Evolutionary conservation across 495 filamentous ascomycete genomes (phyloP), one percentile per base, ranked within the genome.

Genomic region (Aspergillus campestris): DNA sequence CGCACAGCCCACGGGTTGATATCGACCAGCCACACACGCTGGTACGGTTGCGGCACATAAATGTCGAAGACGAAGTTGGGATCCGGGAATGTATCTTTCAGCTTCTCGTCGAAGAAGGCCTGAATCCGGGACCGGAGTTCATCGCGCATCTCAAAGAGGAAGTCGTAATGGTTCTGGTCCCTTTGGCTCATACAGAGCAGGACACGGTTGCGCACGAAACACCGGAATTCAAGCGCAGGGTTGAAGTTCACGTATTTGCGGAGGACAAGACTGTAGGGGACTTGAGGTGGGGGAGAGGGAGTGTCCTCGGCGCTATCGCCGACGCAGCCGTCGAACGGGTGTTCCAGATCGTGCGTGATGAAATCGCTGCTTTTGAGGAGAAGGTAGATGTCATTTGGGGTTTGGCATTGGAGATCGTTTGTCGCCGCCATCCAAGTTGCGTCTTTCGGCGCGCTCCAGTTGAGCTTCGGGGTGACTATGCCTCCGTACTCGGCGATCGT

Each of bases 381-480:
- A 9, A 97, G 72, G 56, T 97, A 99, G 32, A 99, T 78, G 55
- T 99, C 92, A 53, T 90, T 90, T 0, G 92, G 75, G 1, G 78
- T 80, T 1, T 78, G 78, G 65, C 92, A 99, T 60, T 95, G 87
- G 55, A 94, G 80, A 31, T 83, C 90, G 55, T 97, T 97, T 27
- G 86, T 88, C 1, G 87, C 81, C 10, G 77, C 78, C 66, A 98
- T 97, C 81, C 87, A 96, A n/a, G 85, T 86, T 7, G 92, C 94
- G 59, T 99, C 92, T 62, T 96, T 96, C 0, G 92, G 92, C 4
- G 86, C 80, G 28, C 89, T 95, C 92, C 92, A 99, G 71, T 97
- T 95, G 18, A 99, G 71, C 57, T 99, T 99, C 3, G 94, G 94
- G 0, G 80, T 78, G 0, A 89, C 89, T 30, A 79, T 80, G 47